Evolutionary conservation across 176 grass and related monocot species (phyloP), one percentile per base, ranked within the genome.

Genomic region (Leersia perrieri): DNA sequence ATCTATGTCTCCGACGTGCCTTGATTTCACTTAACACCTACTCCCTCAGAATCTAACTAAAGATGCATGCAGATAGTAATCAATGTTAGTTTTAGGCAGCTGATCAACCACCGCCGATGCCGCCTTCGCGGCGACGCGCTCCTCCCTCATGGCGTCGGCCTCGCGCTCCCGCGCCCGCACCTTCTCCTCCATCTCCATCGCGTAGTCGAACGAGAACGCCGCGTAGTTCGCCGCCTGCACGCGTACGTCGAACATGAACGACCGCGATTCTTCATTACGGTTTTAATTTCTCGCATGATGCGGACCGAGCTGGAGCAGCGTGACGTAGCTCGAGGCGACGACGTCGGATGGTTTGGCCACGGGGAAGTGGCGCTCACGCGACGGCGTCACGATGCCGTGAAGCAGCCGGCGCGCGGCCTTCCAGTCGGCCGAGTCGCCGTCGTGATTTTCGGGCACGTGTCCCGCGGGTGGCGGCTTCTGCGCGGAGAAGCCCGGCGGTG

Each of bases 181-280:
- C 42, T 80, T 80, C 2, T 67, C 60, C 76, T 80, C 34, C 1
- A 72, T 51, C 74, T 79, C 57, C 66, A 57, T 16, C 22, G 82
- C 82, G 34, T 84, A 55, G 2, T 15, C 82, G 33, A 84, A 1
- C 63, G 73, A 76, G 73, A 41, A 76, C 20, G 73, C n/a, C 73
- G 64, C 82, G 4, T 84, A 75, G 63, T 76, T 84, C 25, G 63
- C 63, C 20, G 49, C 20, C 82, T 83, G n/a, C n/a, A n/a, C n/a
- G n/a, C n/a, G 74, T n/a, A n/a, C 3, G 29, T 23, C 44, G 1
- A 20, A 49, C n/a, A n/a, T n/a, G n/a, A n/a, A n/a, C n/a, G n/a
- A n/a, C n/a, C n/a, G n/a, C n/a, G n/a, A n/a, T n/a, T n/a, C n/a
- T n/a, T n/a, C n/a, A n/a, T n/a, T n/a, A n/a, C n/a, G n/a, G n/a